Evolutionary conservation across 139 green algal species (phyloP).

Genomic region (Mesotaenium endlicherianum): DNA sequence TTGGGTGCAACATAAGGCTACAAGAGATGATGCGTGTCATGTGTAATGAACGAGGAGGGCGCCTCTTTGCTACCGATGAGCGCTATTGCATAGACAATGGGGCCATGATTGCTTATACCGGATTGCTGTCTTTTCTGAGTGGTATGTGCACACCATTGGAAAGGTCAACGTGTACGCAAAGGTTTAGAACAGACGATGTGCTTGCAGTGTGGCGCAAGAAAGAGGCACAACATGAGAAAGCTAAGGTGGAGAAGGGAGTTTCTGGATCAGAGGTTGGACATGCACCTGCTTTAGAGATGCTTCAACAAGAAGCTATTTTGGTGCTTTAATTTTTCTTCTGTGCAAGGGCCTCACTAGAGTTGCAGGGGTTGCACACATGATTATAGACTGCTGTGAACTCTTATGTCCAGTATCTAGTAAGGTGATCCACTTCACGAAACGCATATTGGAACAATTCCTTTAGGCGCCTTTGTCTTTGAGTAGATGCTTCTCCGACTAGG

Average conservation of each 20-base stretch:
- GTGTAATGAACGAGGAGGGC: slow-evolving; percentile 68
- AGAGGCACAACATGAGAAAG: neutral
- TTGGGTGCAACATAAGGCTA: slow-evolving; percentile 86
- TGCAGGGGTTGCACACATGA: neutral
- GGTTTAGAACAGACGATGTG: slow-evolving; percentile 84
- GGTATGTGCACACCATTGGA: slow-evolving; percentile 56
- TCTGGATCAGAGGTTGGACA: neutral
- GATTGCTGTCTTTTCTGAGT: slow-evolving; percentile 68
- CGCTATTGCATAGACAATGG: slow-evolving; percentile 92
- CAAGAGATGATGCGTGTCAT: slow-evolving; percentile 79
- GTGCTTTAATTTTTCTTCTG: neutral
- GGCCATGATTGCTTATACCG: slow-evolving; percentile 92
- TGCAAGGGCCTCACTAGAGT: neutral
- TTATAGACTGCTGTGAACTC: neutral
- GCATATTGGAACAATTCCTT: no score
- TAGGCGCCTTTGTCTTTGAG: no score
- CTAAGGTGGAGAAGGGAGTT: neutral
- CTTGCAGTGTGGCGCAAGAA: slow-evolving; percentile 66
- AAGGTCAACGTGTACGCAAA: slow-evolving; percentile 77
- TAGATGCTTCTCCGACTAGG: no score
- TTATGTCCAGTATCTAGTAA: no score
- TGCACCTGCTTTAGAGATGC: neutral
- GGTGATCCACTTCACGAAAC: no score
- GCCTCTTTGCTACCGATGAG: slow-evolving; percentile 70
- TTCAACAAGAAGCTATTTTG: neutral